These are phyloP conservation scores for Nidularia sp. DNA, from an alignment of 768 basidiomycete genomes.

Conservation along the genomic window DNA sequence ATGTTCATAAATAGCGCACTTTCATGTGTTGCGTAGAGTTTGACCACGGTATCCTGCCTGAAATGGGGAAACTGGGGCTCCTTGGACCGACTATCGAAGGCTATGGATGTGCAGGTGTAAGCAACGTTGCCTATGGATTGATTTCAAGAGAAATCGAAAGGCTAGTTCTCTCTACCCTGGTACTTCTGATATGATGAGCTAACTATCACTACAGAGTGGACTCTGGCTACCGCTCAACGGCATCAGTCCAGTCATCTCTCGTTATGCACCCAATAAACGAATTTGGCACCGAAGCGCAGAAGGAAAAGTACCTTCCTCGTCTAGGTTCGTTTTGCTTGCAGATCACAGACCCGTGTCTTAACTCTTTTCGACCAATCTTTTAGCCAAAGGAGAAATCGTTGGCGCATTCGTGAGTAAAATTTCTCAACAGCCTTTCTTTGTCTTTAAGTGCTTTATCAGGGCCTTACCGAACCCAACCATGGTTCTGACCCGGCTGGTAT, in stretches of 20 bases:
- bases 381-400: constrained; percentile 80
- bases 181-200: not conserved
- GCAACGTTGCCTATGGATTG: constrained; percentile 89
- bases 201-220: constrained; percentile 59
- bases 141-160: constrained; percentile 93
- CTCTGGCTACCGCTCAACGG: constrained; percentile 92
- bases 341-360: not conserved
- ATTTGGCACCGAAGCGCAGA: constrained; percentile 87
- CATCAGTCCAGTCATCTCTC: constrained; percentile 93
- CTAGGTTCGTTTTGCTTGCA: constrained; percentile 48
- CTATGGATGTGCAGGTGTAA: constrained; percentile 91
- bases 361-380: not conserved
- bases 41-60: constrained; percentile 68
- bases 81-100: constrained; percentile 91
- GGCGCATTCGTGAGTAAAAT: constrained; percentile 83
- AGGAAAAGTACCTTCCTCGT: constrained; percentile 84
- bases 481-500: constrained; percentile 98
- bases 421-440: not conserved
- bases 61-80: constrained; percentile 91
- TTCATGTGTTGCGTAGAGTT: constrained; percentile 49
- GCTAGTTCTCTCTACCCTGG: constrained; percentile 28
- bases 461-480: constrained; percentile 93
- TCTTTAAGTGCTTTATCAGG: constrained; percentile 38
- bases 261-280: constrained; percentile 94
- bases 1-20: not conserved